Conservation (phyloP, 768 basidiomycete species). For the Paxillus involutus region DNA sequence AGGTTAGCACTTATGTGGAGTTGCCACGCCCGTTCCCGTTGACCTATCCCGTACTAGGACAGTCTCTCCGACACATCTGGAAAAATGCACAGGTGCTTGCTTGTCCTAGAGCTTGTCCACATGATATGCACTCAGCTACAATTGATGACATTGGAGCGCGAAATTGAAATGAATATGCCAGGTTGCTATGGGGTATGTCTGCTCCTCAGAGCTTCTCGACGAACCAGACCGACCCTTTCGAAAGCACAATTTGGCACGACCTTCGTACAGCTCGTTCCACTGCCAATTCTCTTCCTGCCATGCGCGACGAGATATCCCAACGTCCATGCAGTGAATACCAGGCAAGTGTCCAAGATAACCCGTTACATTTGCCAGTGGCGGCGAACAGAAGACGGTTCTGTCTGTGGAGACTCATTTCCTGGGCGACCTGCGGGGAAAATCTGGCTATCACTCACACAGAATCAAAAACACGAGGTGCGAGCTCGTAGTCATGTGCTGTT, state of each 20-base stretch:
- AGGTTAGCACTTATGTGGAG: background rate
- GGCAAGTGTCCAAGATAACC: background rate
- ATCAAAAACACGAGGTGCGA: background rate
- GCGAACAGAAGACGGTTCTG: background rate
- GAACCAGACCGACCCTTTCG: background rate
- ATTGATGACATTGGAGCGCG: background rate
- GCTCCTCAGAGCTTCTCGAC: background rate
- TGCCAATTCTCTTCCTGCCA: background rate
- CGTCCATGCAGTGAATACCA: background rate
- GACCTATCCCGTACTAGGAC: background rate
- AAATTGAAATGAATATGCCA: background rate
- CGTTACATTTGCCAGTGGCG: background rate
- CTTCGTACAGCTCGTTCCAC: background rate
- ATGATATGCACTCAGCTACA: background rate
- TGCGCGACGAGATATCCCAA: background rate
- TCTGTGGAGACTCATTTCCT: background rate
- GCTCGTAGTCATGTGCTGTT: background rate
- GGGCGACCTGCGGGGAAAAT: background rate
- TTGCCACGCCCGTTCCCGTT: background rate
- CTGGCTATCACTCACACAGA: background rate
- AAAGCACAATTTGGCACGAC: background rate
- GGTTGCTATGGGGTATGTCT: background rate
- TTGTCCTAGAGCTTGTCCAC: background rate
- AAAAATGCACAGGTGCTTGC: slow-evolving; percentile 4
- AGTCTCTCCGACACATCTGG: background rate